Evolutionary conservation across 78 protist genomes (phyloP), one percentile per base, ranked within the genome.

Genomic region (Dictyostelium brefeldianum): DNA sequence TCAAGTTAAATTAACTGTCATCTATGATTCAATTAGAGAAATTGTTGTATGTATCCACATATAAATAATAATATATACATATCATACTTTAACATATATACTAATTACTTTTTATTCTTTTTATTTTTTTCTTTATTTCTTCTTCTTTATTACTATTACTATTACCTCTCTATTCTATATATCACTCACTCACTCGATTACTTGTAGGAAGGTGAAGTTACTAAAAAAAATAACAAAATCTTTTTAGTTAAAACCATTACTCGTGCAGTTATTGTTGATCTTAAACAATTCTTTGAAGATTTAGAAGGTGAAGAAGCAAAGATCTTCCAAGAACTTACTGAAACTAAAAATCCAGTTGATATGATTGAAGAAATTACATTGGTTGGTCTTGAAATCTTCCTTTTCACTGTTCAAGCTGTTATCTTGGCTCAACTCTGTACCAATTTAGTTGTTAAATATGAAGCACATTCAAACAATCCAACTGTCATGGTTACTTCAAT

Each of bases 301-400:
- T 25, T 75, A 15, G 22, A n/a, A 22, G 67, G 29, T 20, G 81
- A 75, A 46, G 43, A 75, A 10, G 22, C 41, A 22, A 3, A 27
- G 25, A 50, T 48, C 15, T 75, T 75, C 41, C 43, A 25, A 10
- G 47, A 53, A 25, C 27, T 43, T 53, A 43, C 46, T 29, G 59
- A 5, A 3, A 50, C n/a, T 0, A n/a, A 75, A 48, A 18, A 14
- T 5, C 12, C 43, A 1, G 43, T 17, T 11, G 17, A 36, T 31
- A 73, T 75, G 0, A 31, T 75, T 4, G 65, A 75, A 50, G 81
- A 75, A 54, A 25, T 75, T 22, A 75, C 46, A 0, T 20, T 46
- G 3, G 51, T 75, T 6, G 91, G 91, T 46, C 7, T 83, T 25
- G 81, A 73, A 56, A 47, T 75, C 15, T 74, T 85, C 79, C 56